Base-by-base conservation (phyloP, 768 basidiomycete species). In the Russula abietina region DNA sequence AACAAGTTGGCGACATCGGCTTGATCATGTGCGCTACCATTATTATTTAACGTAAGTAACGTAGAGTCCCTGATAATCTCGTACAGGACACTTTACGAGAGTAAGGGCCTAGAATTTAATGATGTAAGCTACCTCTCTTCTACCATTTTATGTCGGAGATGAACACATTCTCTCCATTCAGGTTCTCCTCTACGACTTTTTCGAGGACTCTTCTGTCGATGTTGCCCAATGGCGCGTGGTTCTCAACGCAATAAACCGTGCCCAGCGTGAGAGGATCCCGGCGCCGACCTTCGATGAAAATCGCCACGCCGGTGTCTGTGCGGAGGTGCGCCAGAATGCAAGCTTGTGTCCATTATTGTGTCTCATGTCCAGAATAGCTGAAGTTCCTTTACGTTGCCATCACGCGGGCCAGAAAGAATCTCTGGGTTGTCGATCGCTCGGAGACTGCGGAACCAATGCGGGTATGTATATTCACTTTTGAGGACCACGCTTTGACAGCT, bases 171-270 rank as follows among this genome's bases (percentile, higher is more conserved):
- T 16, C 2, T 24, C 24, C 30, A 41, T 16, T 2, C 60, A 87
- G 84, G 86, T 88, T 12, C 73, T 88, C 16, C 69, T 88, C 9
- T 87, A 82, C 62, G 82, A 88, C 65, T 88, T 88, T 70, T 88
- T 88, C 62, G 77, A 80, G 33, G 83, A 88, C 65, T 88, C 87
- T 0, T 60, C 67, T 0, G 73, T 80, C 1, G 77, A 78, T 45
- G 61, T 71, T 1, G 69, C 80, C 0, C 82, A 82, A 48, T 88
- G 87, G 87, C 75, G 83, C 14, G 73, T 85, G 2, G 72, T 88
- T 9, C 69, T 84, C 14, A 80, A 80, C 49, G 73, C 71, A 2
- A 55, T 77, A 0, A 68, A 55, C 72, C 45, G 69, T 70, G 26
- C 55, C 60, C 46, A 55, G 53, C 28, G 59, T 57, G 62, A 14